Base-by-base conservation (phyloP, 1,284 basidiomycete genomes). In the Gymnopus androsaceus region DNA sequence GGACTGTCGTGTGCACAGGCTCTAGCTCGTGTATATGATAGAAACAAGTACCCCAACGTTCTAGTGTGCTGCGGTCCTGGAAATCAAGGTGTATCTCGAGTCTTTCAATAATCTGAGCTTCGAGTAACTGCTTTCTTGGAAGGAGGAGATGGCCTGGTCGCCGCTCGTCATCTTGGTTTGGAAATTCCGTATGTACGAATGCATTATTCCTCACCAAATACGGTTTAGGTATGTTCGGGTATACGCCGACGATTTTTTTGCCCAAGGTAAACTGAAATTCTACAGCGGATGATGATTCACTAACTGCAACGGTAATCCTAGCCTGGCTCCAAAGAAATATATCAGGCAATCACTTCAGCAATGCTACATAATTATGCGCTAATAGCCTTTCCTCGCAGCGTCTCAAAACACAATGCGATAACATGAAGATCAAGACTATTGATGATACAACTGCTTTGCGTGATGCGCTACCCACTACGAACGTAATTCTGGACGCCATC, bases 31-130 rank as follows among this genome's bases (percentile, higher is more conserved):
- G 85, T 87, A 1, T 98, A 92, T 68, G 80, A 80, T 23, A 83
- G 78, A 28, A 77, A 83, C 1, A 82, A 77, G 50, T 83, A 91
- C 67, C 78, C 78, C 23, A 82, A 83, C 6, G 92, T 98, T 3
- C 78, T 99, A 27, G 92, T 99, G 1, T 95, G 92, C 63, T 97
- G 95, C 67, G 97, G 97, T 7, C 95, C 97, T 0, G 97, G 97
- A 27, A 97, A 97, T 66, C 95, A 97, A 79, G 95, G 78, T 75
- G 50, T 19, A 19, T 8, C 6, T 14, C 25, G 15, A 36, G 8
- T 9, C 12, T 30, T 47, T 21, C 8, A 42, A 25, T 23, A 9
- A 40, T n/a, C 27, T 6, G 23, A 23, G 17, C 27, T 8, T 15
- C 45, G 15, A 40, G 7, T 15, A 31, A 17, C 28, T 46, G 17